Base-by-base conservation (phyloP, 192 early-diverging fungal species). In the Coemansia sp. region DNA sequence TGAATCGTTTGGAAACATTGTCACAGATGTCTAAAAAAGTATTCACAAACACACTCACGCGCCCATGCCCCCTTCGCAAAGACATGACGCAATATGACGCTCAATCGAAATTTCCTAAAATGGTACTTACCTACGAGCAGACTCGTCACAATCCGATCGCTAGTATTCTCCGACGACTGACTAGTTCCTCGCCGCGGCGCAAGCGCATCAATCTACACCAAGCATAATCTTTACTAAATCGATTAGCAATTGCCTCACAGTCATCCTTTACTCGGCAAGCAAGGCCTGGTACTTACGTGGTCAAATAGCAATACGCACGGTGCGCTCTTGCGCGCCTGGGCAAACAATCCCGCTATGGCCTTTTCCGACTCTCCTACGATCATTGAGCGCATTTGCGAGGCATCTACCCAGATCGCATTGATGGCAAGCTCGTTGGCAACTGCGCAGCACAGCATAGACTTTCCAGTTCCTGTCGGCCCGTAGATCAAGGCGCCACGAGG, bases 221-320 rank as follows among this genome's bases (percentile, higher is more conserved):
- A n/a, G 19, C 13, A 35, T 21, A 6, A 37, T 64, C 26, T 32
- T 23, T 8, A 16, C 26, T 30, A 28, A 32, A 26, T n/a, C 13
- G 32, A 35, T 42, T 40, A 28, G 43, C 17, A 10, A 14, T 47
- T 46, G 52, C 16, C 38, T 3, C 30, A 3, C n/a, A 60, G 58
- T 21, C n/a, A 32, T 16, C 42, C 42, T 16, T 11, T 10, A n/a
- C 19, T 14, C 23, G 19, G 16, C 38, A 4, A 37, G 43, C 43
- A 46, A 46, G 8, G 47, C 9, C 19, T 4, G 13, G 23, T 40
- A 71, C 77, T 64, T 75, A 73, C 88, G 78, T 98, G 93, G 77
- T 98, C 96, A 68, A 98, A 93, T 39, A 98, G 89, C 14, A 98
- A 73, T 9, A 97, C 90, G 63, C 95, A 96, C 0, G 96, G 96